Percentiles rank a stretch among this genome's conserved stretches.
Conservation (phyloP, 2,329 filamentous ascomycete genomes). For the Talaromyces sp. region DNA sequence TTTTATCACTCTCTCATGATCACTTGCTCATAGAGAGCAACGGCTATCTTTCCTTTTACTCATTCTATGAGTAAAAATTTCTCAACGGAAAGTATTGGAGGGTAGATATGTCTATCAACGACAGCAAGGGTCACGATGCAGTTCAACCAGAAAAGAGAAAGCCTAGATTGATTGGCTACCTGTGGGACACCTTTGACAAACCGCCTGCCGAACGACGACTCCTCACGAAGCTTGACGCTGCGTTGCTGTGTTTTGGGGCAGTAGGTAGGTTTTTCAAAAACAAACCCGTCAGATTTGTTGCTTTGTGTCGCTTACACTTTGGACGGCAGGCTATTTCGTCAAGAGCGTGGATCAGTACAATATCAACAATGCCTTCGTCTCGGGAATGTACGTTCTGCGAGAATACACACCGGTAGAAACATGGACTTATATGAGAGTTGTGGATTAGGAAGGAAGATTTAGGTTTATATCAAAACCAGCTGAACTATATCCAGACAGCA, state of each 20-base stretch:
- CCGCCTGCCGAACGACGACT: conserved; percentile 45
- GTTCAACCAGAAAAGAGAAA: conserved; percentile 27
- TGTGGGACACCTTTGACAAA: conserved; percentile 52
- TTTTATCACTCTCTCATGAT: not conserved
- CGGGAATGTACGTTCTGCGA: conserved; percentile 34
- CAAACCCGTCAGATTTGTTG: not conserved
- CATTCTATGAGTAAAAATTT: not conserved
- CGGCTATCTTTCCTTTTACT: not conserved
- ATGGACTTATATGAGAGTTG: not conserved
- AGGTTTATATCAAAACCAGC: conserved; percentile 47
- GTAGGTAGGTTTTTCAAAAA: conserved; percentile 23
- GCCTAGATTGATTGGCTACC: conserved; percentile 44
- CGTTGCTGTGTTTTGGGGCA: conserved; percentile 44
- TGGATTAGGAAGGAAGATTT: conserved; percentile 47
- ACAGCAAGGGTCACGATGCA: not conserved
- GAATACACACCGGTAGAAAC: too few relatives aligned
- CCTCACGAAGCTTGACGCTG: conserved; percentile 46
- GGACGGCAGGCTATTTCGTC: conserved; percentile 42
- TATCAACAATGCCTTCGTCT: conserved; percentile 45
- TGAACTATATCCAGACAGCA: conserved; percentile 52
- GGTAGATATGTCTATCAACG: conserved; percentile 6
- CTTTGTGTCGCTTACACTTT: not conserved
- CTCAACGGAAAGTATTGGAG: not conserved
- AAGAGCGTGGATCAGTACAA: conserved; percentile 45
- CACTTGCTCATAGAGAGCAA: not conserved